Conservation (phyloP, 2,329 filamentous ascomycete genomes). For the Penicillium sp. region DNA sequence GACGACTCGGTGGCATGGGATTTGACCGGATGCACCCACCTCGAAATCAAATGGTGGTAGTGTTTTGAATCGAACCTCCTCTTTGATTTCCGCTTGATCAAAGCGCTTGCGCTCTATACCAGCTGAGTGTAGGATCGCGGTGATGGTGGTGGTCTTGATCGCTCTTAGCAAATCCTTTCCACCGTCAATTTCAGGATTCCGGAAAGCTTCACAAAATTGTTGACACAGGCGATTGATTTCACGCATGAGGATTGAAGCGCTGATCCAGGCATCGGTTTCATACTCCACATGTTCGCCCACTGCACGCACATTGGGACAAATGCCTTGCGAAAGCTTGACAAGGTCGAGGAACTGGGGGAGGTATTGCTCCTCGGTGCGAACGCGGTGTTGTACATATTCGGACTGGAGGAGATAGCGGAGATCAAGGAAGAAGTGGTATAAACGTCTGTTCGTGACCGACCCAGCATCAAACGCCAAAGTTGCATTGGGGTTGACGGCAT, state of each 20-base stretch:
- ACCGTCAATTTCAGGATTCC: slow-evolving; percentile 68
- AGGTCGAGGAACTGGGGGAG: slow-evolving; percentile 93
- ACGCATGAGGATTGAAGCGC: slow-evolving; percentile 87
- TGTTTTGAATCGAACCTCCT: slow-evolving; percentile 80
- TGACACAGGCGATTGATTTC: slow-evolving; percentile 93
- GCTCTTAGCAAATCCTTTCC: slow-evolving; percentile 71
- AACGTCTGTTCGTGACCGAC: slow-evolving; percentile 89
- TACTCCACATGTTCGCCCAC: slow-evolving; percentile 97
- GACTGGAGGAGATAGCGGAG: slow-evolving; percentile 89
- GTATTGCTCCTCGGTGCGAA: slow-evolving; percentile 83
- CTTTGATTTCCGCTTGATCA: slow-evolving; percentile 82
- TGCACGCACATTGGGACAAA: slow-evolving; percentile 90
- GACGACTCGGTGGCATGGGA: slow-evolving; percentile 69
- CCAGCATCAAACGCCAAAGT: slow-evolving; percentile 92
- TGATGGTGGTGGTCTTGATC: slow-evolving; percentile 69
- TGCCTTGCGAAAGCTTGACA: slow-evolving; percentile 94
- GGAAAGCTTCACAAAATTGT: slow-evolving; percentile 86
- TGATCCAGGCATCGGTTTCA: slow-evolving; percentile 97
- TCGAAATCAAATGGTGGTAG: slow-evolving; percentile 82
- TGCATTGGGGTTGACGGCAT: slow-evolving; percentile 82
- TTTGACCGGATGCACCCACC: slow-evolving; percentile 44
- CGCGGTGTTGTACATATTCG: slow-evolving; percentile 81
- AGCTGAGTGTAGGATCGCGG: slow-evolving; percentile 85
- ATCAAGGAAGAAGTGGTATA: slow-evolving; percentile 98
- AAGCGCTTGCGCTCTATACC: slow-evolving; percentile 89